Evolutionary conservation across 768 basidiomycete genomes (phyloP), one percentile per base, ranked within the genome.

Genomic region (Termitomyces sp.): DNA sequence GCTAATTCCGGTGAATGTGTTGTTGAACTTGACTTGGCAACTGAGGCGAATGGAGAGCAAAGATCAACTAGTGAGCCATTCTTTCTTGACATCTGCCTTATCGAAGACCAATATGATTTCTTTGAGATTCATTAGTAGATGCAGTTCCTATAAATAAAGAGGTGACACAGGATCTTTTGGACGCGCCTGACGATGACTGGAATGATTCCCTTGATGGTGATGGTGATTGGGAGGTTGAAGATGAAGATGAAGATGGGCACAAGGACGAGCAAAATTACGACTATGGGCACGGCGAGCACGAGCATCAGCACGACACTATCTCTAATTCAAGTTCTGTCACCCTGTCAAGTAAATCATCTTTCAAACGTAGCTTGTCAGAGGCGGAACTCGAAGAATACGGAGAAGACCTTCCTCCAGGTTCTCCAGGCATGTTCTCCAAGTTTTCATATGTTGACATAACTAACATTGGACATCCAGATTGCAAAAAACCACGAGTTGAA

Each of bases 241-340:
- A 37, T n/a, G 50, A 50, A 3, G 17, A 51, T n/a, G 17, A 19
- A 5, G 17, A 51, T 3, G 55, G 17, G 30, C 31, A 56, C 15
- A 23, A 23, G 19, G 19, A 35, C 38, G 30, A 23, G 23, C 23
- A 23, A 23, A 23, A 23, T 23, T 23, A 26, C 35, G 55, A 37
- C 31, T 12, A 55, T 5, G 53, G 17, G 17, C 55, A 35, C 4
- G 56, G 8, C 31, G 30, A 31, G 17, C 55, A 35, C 3, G 56
- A 23, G 14, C 58, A 71, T 44, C 75, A 78, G 46, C 72, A 75
- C 28, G 80, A 80, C 30, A 72, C 76, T 14, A 69, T 67, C 8
- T 82, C 80, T 15, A 78, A 77, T 56, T 70, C 80, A 54, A 85
- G 78, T 46, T 84, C 79, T 17, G 70, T 75, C 48, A 83, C 83